Evolutionary conservation across 306 rosid genomes (phyloP), one percentile per base, ranked within the genome.

Genomic region (Mimosa pudica): DNA sequence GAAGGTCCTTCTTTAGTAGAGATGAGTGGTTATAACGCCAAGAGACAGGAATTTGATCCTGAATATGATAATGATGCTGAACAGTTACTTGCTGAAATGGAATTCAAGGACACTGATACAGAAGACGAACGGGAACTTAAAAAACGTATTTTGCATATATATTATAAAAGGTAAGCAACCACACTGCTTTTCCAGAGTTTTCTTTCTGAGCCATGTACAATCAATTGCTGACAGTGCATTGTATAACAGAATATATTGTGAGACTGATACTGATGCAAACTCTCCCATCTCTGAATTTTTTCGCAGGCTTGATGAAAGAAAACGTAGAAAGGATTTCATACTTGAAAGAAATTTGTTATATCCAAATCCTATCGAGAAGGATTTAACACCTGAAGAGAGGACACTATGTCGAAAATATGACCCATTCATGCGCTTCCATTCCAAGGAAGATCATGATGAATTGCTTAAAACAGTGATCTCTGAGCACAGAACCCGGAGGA

Each of bases 61-160:
- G 99, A 93, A 84, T 95, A 95, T 75, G 99, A 95, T 80, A 93
- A 95, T 35, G 98, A 95, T 24, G 97, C 98, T 5, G 99, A 95
- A 82, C 97, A 90, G 82, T 77, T 95, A 61, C 84, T 95, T 7
- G 98, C 98, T 42, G 97, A 95, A 85, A 95, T 95, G 99, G 99
- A 95, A 80, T 95, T 95, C 77, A 95, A 93, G 92, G 96, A 95
- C 41, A 75, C 87, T 45, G 99, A 95, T 78, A 81, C 76, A 18
- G 98, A 89, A 64, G 99, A 95, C 0, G 99, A 95, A 83, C 92
- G 91, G 64, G 98, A 95, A 71, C 85, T 95, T 79, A 93, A 95
- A 82, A 75, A 93, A 71, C 90, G 94, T 66, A 91, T 95, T 66
- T 73, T 95, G 81, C 94, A 87, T 41, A 87, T 91, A 69, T 95